phyloP scores from a whole-genome alignment of 768 basidiomycete species.

The Calocybe cyanea region DNA sequence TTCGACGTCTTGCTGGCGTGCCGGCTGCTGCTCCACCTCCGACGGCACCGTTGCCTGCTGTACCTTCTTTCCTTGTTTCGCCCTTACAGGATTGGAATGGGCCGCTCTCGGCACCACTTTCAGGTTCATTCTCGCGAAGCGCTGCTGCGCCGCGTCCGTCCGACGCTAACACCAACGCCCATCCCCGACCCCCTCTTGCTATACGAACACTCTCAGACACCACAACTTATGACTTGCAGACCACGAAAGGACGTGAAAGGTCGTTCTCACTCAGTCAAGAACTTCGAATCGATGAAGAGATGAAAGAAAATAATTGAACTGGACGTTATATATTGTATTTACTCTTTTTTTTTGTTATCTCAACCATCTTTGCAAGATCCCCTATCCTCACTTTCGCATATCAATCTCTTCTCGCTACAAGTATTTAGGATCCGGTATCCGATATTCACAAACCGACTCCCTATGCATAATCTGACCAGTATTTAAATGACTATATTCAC shows the following conservation, averaged over 20 bases:
- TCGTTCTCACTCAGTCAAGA: conserved; percentile 27
- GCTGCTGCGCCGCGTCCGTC: neutral
- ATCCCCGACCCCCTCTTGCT: conserved; percentile 3
- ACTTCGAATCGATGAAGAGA: conserved; percentile 35
- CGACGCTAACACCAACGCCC: neutral
- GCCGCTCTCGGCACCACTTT: conserved; percentile 10
- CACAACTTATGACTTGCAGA: conserved; percentile 1
- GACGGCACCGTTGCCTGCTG: conserved; percentile 35
- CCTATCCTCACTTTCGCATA: too few relatives aligned
- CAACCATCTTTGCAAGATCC: too few relatives aligned
- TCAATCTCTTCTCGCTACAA: too few relatives aligned
- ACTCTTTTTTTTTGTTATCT: too few relatives aligned
- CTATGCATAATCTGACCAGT: too few relatives aligned
- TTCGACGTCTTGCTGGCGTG: conserved; percentile 30
- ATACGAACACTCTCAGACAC: conserved; percentile 5
- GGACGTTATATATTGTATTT: too few relatives aligned
- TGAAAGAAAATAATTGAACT: conserved; percentile 35
- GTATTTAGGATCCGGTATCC: too few relatives aligned
- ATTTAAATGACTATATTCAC: too few relatives aligned
- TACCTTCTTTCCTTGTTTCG: conserved; percentile 21
- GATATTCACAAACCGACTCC: too few relatives aligned
- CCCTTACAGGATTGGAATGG: conserved; percentile 8
- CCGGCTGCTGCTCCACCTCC: conserved; percentile 37
- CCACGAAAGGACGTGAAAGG: conserved; percentile 24
- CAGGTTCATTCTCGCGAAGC: conserved; percentile 4